phyloP scores from a whole-genome alignment of 345 rosid species.

The Boechera retrofracta region DNA sequence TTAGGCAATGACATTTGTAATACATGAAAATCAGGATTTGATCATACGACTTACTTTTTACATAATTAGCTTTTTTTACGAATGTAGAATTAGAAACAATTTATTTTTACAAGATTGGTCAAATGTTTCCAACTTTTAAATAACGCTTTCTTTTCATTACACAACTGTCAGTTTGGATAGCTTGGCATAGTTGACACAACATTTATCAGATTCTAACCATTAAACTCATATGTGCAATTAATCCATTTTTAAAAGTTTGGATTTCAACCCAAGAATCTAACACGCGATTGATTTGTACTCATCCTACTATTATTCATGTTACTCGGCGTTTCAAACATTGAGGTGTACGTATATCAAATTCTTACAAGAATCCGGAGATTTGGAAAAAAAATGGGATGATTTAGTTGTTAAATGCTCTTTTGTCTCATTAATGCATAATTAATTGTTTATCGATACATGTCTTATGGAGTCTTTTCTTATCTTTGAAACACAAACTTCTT shows the following conservation, averaged over 20 bases:
- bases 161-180: background rate
- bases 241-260: background rate
- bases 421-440: background rate
- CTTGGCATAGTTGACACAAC: background rate
- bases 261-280: background rate
- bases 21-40: background rate
- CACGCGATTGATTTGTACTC: background rate
- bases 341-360: background rate
- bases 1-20: slow-evolving; percentile 38
- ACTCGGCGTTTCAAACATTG: background rate
- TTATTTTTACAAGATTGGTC: slow-evolving; percentile 6
- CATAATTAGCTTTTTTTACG: slow-evolving; percentile 1
- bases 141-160: background rate
- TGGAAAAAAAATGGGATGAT: background rate
- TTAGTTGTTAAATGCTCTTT: background rate
- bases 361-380: background rate
- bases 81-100: background rate
- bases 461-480: background rate
- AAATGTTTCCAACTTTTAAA: slow-evolving; percentile 5
- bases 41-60: background rate
- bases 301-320: background rate
- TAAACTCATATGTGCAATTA: no score
- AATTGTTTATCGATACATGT: background rate
- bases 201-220: slow-evolving; percentile 2
- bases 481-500: background rate